Conservation (phyloP, 108 stramenopile genomes). For the Epithemia pelagica region DNA sequence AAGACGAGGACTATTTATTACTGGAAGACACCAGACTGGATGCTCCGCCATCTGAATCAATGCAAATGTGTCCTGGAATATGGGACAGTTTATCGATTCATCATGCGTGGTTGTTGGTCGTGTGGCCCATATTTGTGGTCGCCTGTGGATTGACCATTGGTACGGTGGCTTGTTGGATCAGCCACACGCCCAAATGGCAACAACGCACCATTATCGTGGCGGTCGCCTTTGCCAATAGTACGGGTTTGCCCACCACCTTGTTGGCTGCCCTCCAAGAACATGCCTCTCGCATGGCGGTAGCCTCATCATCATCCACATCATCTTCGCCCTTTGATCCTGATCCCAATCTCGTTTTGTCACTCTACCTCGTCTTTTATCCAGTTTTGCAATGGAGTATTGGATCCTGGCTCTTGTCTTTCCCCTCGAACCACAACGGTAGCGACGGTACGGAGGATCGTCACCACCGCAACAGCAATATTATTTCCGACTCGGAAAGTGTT, state of each 20-base stretch:
- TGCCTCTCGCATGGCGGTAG: too few relatives aligned
- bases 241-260: conserved; percentile 15
- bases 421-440: neutral
- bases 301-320: neutral
- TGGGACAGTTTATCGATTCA: neutral
- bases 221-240: conserved; percentile 10
- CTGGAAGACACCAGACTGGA: too few relatives aligned
- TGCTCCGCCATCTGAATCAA: too few relatives aligned
- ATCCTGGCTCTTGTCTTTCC: conserved; percentile 1
- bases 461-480: neutral
- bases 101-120: conserved; percentile 6
- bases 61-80: neutral
- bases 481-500: neutral
- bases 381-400: conserved; percentile 15
- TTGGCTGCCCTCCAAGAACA: conserved; percentile 9
- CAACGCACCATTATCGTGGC: conserved; percentile 2
- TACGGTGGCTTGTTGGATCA: neutral
- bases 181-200: neutral
- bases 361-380: conserved; percentile 12
- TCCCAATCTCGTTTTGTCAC: conserved; percentile 11
- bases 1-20: neutral
- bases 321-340: conserved; percentile 1
- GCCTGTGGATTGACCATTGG: conserved; percentile 6
- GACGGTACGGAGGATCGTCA: neutral
- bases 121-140: conserved; percentile 14